Evolutionary conservation across 75 land plant genomes (phyloP).

Genomic region (Selaginella tamariscina): DNA sequence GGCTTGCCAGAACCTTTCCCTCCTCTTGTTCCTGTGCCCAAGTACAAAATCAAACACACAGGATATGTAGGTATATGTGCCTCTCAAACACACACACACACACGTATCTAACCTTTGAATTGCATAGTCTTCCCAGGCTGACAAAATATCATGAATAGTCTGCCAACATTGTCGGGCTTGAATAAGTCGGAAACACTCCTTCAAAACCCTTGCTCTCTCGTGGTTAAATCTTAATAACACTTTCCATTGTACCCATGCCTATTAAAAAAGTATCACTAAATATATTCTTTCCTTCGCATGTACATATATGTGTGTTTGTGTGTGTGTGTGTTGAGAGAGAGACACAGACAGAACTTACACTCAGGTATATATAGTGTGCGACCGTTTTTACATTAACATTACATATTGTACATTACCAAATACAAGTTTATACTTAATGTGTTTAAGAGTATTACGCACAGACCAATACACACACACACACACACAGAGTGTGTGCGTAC

Average conservation of each 20-base stretch:
- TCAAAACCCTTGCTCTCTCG: conserved; percentile 1
- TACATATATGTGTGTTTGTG: too few species aligned
- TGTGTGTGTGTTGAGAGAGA: too few species aligned
- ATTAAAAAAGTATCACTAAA: too few species aligned
- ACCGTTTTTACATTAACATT: too few species aligned
- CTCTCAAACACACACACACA: neutral
- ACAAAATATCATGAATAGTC: neutral
- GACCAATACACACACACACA: too few species aligned
- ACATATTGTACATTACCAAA: too few species aligned
- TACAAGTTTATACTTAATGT: too few species aligned
- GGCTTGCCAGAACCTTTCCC: conserved; percentile 14
- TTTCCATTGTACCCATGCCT: conserved; percentile 13
- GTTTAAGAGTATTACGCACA: too few species aligned
- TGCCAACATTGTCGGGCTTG: conserved; percentile 1
- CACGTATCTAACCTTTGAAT: conserved; percentile 6
- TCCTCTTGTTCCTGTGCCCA: conserved; percentile 1
- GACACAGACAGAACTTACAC: too few species aligned
- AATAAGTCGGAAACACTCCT: conserved; percentile 11
- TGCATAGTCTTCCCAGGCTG: conserved; percentile 14
- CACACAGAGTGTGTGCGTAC: too few species aligned
- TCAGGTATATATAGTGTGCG: too few species aligned
- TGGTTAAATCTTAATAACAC: neutral
- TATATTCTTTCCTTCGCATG: too few species aligned
- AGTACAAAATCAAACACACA: neutral
- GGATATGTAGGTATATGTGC: neutral